A percentile compares a stretch with the other conserved stretches of the same genome.
Conservation (phyloP, 495 filamentous ascomycete species). For the Aspergillus steynii region DNA sequence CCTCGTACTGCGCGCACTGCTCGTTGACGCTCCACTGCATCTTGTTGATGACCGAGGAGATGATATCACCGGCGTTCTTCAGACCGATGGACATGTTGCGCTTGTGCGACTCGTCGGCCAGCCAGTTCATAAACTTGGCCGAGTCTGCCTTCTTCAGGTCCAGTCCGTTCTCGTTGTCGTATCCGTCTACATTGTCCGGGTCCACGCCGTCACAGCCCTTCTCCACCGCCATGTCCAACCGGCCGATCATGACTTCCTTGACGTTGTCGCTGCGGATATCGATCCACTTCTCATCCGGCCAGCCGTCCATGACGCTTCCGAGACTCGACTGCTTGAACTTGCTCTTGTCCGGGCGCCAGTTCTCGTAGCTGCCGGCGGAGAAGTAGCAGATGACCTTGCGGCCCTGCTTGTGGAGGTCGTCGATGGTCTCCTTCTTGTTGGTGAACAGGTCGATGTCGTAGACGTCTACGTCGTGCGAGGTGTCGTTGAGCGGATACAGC, state of each 20-base stretch:
- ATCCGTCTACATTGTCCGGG: conserved; percentile 72
- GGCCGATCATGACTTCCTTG: conserved; percentile 57
- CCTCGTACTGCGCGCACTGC: conserved; percentile 62
- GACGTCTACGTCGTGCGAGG: conserved; percentile 47
- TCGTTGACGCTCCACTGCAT: conserved; percentile 74
- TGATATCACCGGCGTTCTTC: conserved; percentile 65
- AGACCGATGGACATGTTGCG: conserved; percentile 58
- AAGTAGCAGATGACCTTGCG: conserved; percentile 74
- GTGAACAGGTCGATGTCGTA: conserved; percentile 66
- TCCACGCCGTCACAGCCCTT: conserved; percentile 74
- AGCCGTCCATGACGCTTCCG: conserved; percentile 56
- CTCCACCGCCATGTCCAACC: conserved; percentile 54
- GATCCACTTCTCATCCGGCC: conserved; percentile 69
- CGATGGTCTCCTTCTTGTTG: conserved; percentile 46
- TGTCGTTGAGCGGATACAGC: conserved; percentile 42
- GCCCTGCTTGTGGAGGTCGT: conserved; percentile 43
- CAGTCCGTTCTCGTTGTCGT: conserved; percentile 58
- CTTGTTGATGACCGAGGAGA: conserved; percentile 52
- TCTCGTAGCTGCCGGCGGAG: conserved; percentile 65
- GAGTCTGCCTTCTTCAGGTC: conserved; percentile 54
- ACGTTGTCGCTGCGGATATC: conserved; percentile 57
- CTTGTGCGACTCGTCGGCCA: conserved; percentile 52
- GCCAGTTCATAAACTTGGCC: conserved; percentile 58
- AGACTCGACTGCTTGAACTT: conserved; percentile 54
- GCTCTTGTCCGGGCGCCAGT: conserved; percentile 55